Evolutionary conservation across 257 asterid genomes (phyloP), one percentile per base, ranked within the genome.

Genomic region (Avicennia marina): DNA sequence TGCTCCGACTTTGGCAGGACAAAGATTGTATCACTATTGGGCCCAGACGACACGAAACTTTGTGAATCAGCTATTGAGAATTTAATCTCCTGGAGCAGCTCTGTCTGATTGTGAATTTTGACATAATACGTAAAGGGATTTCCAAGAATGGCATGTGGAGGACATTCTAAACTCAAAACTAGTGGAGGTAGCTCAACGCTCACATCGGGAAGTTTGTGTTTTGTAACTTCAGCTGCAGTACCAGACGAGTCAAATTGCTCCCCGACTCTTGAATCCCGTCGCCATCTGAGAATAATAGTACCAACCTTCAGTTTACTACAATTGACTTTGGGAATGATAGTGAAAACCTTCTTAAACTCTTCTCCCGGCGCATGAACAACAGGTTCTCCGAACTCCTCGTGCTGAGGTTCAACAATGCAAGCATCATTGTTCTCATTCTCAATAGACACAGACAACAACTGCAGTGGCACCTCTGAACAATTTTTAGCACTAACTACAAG

Each of bases 301-400:
- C 99, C 97, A 6, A 80, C 71, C 43, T 67, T 73, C 67, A 93
- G 67, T 32, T 72, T 74, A 16, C 60, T 45, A 25, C 44, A 60
- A 24, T 56, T 76, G 64, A 63, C 80, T 66, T 58, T 80, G 7
- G 99, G 96, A 61, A 73, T 67, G 66, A 93, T 65, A 2, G 75
- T 60, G 72, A 93, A 93, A 45, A 84, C 86, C 80, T 93, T 87
- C 83, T 79, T 93, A 69, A 86, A 93, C 74, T 81, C 97, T 65
- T 86, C 97, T 19, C 97, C 97, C 1, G 97, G 95, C 65, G 75
- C 88, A 53, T 89, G 82, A 63, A 74, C 72, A 11, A 78, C 60
- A 6, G 79, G 67, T 53, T 80, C 76, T 58, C 22, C 48, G 20
- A 72, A 79, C 56, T 72, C 84, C 56, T 76, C 82, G 20, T 72